A percentile compares a stretch with the other conserved stretches of the same genome.
phyloP scores from a whole-genome alignment of 768 basidiomycete genomes.

The Boletus barrowsii region DNA sequence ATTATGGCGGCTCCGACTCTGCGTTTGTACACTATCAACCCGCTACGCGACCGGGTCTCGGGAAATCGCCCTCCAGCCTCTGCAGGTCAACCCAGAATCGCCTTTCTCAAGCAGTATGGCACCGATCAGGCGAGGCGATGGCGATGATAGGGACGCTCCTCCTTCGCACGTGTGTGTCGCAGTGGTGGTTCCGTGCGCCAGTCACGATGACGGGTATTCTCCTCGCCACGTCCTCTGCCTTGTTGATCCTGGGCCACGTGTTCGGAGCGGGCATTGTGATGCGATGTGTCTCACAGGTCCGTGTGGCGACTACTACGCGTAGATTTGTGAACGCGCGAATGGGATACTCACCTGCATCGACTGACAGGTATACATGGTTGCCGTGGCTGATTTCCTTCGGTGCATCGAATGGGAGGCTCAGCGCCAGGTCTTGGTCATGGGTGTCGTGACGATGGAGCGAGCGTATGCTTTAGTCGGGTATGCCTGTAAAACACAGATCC shows the following conservation, averaged over 20 bases:
- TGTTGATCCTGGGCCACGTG: neutral
- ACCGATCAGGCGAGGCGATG: neutral
- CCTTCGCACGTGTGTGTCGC: neutral
- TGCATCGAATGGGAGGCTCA: conserved; percentile 13
- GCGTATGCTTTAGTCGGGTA: neutral
- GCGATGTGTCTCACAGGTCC: neutral
- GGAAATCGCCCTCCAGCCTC: neutral
- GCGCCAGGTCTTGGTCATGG: neutral
- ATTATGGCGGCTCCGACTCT: neutral
- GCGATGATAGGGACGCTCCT: neutral
- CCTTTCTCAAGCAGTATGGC: neutral
- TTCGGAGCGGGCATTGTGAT: neutral
- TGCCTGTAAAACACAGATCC: neutral
- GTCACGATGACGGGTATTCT: neutral
- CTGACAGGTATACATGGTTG: neutral
- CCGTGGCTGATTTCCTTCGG: neutral
- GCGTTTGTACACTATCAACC: neutral
- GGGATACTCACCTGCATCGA: neutral
- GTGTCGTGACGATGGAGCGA: neutral
- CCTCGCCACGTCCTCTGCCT: neutral
- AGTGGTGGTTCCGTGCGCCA: conserved; percentile 11
- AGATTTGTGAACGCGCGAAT: neutral
- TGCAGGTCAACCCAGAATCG: neutral
- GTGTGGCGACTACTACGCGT: neutral
- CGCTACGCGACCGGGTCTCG: neutral